Percentiles rank a stretch among this genome's conserved stretches.
Conservation (phyloP, 164 flowering plant genomes). For the Warburgia ugandensis region DNA sequence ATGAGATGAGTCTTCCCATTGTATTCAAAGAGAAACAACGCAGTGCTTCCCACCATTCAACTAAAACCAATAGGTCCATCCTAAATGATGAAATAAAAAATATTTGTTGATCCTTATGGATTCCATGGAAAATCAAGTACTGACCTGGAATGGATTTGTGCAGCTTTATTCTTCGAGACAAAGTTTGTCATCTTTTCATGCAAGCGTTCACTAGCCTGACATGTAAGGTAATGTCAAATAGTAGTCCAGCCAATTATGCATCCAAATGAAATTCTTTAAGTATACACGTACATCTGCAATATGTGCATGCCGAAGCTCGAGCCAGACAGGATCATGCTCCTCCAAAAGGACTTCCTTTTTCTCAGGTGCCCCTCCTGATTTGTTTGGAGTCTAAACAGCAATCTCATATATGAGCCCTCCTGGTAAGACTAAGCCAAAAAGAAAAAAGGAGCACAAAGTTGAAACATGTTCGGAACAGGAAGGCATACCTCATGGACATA, state of each 20-base stretch:
- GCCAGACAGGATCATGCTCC: slow-evolving; percentile 96
- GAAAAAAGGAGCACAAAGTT: slow-evolving; percentile 6
- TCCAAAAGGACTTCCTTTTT: slow-evolving; percentile 88
- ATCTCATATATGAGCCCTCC: slow-evolving; percentile 1
- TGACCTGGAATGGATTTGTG: slow-evolving; percentile 76
- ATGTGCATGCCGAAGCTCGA: slow-evolving; percentile 92
- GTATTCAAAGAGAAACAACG: background rate
- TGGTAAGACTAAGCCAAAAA: slow-evolving; percentile 3
- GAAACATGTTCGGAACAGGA: background rate
- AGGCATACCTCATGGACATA: slow-evolving; percentile 76
- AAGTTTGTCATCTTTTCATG: slow-evolving; percentile 88
- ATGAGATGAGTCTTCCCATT: background rate
- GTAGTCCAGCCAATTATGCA: background rate
- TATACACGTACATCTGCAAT: slow-evolving; percentile 81
- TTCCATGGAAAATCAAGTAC: background rate
- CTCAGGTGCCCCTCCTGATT: slow-evolving; percentile 70
- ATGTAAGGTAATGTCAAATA: slow-evolving; percentile 18
- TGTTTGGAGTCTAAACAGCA: slow-evolving; percentile 60
- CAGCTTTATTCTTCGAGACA: slow-evolving; percentile 91
- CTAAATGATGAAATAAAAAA: background rate
- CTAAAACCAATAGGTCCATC: background rate
- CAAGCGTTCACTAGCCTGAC: slow-evolving; percentile 87
- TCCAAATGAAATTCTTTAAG: slow-evolving; percentile 4
- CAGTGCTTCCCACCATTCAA: background rate
- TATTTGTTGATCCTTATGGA: background rate